Percentiles rank a stretch among this genome's conserved stretches.
phyloP scores from a whole-genome alignment of 768 basidiomycete species.

The Mycena rebaudengoi region DNA sequence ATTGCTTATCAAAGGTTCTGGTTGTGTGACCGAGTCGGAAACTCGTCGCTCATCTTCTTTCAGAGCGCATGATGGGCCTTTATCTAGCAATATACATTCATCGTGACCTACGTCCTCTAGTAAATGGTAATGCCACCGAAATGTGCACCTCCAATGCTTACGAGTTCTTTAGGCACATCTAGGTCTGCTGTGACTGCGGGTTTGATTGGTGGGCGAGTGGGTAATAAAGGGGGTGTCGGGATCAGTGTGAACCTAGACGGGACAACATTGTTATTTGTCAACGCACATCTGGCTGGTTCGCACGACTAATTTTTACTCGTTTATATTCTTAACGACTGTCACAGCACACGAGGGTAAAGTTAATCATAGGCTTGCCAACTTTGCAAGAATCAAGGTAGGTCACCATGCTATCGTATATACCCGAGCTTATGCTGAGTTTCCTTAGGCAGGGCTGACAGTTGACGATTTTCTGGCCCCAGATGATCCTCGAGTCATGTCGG shows the following conservation, averaged over 20 bases:
- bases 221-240: conserved; percentile 95
- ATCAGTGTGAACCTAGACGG: conserved; percentile 85
- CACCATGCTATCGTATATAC: not conserved
- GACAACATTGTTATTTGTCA: conserved; percentile 82
- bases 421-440: too few species aligned
- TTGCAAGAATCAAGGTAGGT: conserved; percentile 86
- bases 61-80: conserved; percentile 86
- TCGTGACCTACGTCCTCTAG: conserved; percentile 68
- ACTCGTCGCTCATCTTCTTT: not conserved
- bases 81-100: conserved; percentile 82
- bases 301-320: not conserved
- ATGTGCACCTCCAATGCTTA: conserved; percentile 11
- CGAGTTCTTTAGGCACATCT: conserved; percentile 61
- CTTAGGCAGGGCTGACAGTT: conserved; percentile 75
- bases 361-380: conserved; percentile 83
- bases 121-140: conserved; percentile 56
- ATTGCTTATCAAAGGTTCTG: conserved; percentile 75
- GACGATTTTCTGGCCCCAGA: conserved; percentile 76
- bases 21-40: not conserved
- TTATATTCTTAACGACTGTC: not conserved
- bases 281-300: conserved; percentile 88
- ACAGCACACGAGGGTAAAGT: conserved; percentile 81
- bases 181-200: conserved; percentile 89
- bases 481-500: conserved; percentile 72
- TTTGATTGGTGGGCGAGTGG: conserved; percentile 88